phyloP scores from a whole-genome alignment of 768 basidiomycete genomes.

The Chalciporus piperatus region DNA sequence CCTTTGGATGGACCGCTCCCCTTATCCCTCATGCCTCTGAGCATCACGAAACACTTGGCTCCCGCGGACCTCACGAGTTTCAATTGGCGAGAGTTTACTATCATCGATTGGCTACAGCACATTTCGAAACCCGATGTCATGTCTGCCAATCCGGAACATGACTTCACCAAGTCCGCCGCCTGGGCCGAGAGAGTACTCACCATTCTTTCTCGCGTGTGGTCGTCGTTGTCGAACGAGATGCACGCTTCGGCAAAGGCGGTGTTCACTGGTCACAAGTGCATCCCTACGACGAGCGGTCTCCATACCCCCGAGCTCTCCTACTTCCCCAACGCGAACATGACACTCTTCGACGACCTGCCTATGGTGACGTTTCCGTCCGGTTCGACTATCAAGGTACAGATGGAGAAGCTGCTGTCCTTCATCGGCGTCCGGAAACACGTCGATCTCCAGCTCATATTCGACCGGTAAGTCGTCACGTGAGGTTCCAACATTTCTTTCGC shows the following conservation, averaged over 20 bases:
- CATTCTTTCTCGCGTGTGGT: constrained; percentile 71
- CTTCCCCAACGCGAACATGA: constrained; percentile 79
- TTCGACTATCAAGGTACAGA: constrained; percentile 54
- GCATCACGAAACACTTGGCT: constrained; percentile 59
- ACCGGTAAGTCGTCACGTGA: constrained; percentile 48
- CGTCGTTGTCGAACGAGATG: constrained; percentile 49
- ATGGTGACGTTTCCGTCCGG: constrained; percentile 72
- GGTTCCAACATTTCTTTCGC: neutral
- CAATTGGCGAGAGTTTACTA: constrained; percentile 74
- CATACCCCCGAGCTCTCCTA: constrained; percentile 71
- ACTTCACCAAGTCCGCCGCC: constrained; percentile 59
- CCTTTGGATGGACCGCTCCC: constrained; percentile 80
- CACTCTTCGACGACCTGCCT: constrained; percentile 77
- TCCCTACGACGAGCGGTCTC: constrained; percentile 59
- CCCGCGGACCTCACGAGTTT: constrained; percentile 56
- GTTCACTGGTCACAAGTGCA: constrained; percentile 43
- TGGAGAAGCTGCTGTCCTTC: constrained; percentile 68
- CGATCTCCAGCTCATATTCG: constrained; percentile 90
- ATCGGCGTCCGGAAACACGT: constrained; percentile 90
- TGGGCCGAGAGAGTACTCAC: constrained; percentile 83
- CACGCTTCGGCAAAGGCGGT: constrained; percentile 42
- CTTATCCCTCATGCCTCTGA: constrained; percentile 63
- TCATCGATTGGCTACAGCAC: constrained; percentile 74
- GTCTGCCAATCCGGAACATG: constrained; percentile 46
- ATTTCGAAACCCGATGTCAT: constrained; percentile 49